Percentiles rank a stretch among this genome's conserved stretches.
phyloP scores from a whole-genome alignment of 2,329 filamentous ascomycete species.

The Emmonsiellopsis sp. region DNA sequence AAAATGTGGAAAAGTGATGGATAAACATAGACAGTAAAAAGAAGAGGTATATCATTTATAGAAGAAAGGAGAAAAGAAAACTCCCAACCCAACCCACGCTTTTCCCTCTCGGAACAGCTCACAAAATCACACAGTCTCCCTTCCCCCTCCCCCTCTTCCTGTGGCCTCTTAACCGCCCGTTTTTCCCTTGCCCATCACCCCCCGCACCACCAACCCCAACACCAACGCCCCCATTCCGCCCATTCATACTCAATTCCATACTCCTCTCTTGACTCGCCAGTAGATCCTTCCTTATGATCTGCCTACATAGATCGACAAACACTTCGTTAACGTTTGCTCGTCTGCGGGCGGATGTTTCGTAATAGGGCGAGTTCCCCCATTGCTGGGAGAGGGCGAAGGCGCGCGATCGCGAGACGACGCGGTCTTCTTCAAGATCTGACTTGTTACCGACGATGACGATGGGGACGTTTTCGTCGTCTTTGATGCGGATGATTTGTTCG shows the following conservation, averaged over 20 bases:
- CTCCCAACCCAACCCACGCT: not conserved
- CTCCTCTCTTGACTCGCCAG: conserved; percentile 25
- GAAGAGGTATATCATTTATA: not conserved
- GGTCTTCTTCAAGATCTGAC: conserved; percentile 78
- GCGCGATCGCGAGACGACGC: conserved; percentile 64
- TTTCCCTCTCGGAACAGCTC: not conserved
- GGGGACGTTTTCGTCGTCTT: conserved; percentile 74
- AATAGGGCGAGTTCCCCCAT: conserved; percentile 82
- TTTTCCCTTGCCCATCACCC: conserved; percentile 23
- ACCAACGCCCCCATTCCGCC: conserved; percentile 5
- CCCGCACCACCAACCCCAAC: conserved; percentile 26
- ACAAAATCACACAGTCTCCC: conserved; percentile 21
- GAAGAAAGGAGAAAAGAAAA: not conserved
- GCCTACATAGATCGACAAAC: conserved; percentile 73
- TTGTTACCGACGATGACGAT: conserved; percentile 92
- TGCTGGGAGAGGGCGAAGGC: conserved; percentile 78
- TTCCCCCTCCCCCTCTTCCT: conserved; percentile 20
- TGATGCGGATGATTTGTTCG: conserved; percentile 85
- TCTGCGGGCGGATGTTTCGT: conserved; percentile 76
- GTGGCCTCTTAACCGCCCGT: conserved; percentile 22
- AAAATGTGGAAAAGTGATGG: not conserved
- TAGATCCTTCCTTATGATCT: conserved; percentile 65
- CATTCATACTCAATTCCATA: conserved; percentile 14
- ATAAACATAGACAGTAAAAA: not conserved
- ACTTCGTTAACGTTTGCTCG: conserved; percentile 84